Base-by-base conservation (phyloP, 106 monocot species). In the Alisma plantagoaquatica region DNA sequence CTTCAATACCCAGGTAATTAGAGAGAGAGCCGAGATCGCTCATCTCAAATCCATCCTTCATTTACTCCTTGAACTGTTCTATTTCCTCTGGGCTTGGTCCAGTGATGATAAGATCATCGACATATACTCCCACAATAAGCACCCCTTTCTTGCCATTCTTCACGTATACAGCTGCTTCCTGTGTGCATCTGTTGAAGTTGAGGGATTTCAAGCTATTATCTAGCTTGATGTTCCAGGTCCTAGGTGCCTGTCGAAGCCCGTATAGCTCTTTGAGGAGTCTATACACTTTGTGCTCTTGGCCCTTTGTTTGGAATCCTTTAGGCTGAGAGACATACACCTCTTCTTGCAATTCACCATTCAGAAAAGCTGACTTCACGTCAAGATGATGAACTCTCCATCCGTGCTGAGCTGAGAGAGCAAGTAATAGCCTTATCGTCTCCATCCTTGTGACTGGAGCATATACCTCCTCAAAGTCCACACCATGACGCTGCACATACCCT, bases 1-100 rank as follows among this genome's bases (percentile, higher is more conserved):
- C 56, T 19, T 56, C 56, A 35, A 56, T 56, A 1, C 56, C 33
- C 33, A 56, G 56, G n/a, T 56, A 56, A 14, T 38, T 7, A 38
- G 35, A 7, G 33, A 33, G 32, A 22, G 27, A 10, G 6, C 52
- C 52, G 12, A 53, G 52, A 53, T 53, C 52, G 15, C 52, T 53
- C 52, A 53, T 53, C 5, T 53, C 22, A 25, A 53, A 53, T 12
- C 27, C 52, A 4, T 3, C n/a, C 22, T 24, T 23, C 52, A 53
- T 53, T 12, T 53, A 4, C n/a, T 53, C 3, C 55, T 31, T 56
- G 55, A 56, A 56, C 18, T 17, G 5, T 31, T 11, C 30, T 16
- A 56, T 56, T 15, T 29, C n/a, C 30, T 29, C 4, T 27, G 51
- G 26, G 28, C 29, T 10, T 23, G 7, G 23, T 5, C 12, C 10